phyloP scores from a whole-genome alignment of 1,284 basidiomycete genomes.

The Ustilago sp. region DNA sequence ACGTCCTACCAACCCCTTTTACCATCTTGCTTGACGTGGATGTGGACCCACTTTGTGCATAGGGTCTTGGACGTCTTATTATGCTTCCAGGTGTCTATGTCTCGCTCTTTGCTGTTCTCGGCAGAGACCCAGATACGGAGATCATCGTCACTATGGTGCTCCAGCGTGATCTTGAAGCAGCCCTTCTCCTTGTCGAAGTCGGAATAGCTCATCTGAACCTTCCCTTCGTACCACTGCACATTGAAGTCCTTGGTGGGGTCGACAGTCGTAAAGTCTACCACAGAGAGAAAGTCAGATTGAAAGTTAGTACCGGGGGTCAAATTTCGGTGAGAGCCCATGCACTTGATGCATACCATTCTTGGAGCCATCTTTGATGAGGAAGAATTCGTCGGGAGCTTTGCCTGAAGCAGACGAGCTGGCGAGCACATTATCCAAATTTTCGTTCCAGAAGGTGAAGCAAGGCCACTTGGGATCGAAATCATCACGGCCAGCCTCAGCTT shows the following conservation, averaged over 20 bases:
- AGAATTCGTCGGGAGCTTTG: slow-evolving; percentile 1
- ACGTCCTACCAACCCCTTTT: no score
- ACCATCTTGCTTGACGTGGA: slow-evolving; percentile 5
- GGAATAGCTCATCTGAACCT: slow-evolving; percentile 4
- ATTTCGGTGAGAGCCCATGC: not conserved
- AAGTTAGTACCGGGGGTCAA: not conserved
- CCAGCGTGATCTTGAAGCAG: slow-evolving; percentile 17
- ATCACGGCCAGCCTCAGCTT: not conserved
- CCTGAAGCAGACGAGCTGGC: not conserved
- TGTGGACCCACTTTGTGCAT: slow-evolving; percentile 31
- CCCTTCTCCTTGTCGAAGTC: not conserved
- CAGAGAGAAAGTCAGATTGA: not conserved
- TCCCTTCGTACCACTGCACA: not conserved
- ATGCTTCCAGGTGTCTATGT: slow-evolving; percentile 9
- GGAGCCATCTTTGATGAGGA: slow-evolving; percentile 21
- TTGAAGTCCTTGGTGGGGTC: slow-evolving; percentile 14
- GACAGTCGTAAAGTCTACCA: slow-evolving; percentile 20
- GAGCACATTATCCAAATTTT: not conserved
- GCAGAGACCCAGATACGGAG: slow-evolving; percentile 34
- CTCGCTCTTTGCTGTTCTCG: slow-evolving; percentile 12
- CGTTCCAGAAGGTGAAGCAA: slow-evolving; percentile 22
- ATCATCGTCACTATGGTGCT: not conserved
- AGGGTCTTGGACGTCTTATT: not conserved
- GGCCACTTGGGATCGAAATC: slow-evolving; percentile 20
- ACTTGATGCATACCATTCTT: slow-evolving; percentile 13